These are phyloP conservation scores for Nannochloropsis gaditana DNA, from an alignment of 108 stramenopile species.

Conservation along the genomic window DNA sequence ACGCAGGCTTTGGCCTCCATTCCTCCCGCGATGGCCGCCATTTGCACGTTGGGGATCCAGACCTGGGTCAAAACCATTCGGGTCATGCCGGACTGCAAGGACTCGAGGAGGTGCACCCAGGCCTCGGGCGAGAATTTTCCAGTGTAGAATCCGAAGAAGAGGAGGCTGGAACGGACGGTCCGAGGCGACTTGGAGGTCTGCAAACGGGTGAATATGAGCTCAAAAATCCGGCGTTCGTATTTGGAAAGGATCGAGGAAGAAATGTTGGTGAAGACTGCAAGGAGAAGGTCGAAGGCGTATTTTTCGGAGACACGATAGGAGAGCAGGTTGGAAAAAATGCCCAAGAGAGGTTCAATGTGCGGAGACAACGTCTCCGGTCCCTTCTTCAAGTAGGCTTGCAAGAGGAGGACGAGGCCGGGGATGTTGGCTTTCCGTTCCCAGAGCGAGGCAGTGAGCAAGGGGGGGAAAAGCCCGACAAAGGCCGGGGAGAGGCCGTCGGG, in stretches of 20 bases:
- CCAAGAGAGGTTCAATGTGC: slow-evolving; percentile 62
- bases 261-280: slow-evolving; percentile 60
- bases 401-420: slow-evolving; percentile 78
- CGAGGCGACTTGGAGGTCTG: slow-evolving; percentile 1
- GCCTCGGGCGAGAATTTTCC: slow-evolving; percentile 4
- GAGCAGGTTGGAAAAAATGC: slow-evolving; percentile 82
- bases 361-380: slow-evolving; percentile 63
- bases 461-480: slow-evolving; percentile 71
- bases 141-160: background rate
- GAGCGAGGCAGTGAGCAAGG: slow-evolving; percentile 68
- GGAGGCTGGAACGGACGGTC: background rate
- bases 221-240: background rate
- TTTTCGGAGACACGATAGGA: slow-evolving; percentile 58
- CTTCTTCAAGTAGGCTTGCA: slow-evolving; percentile 75
- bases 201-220: slow-evolving; percentile 14
- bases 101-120: background rate
- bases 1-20: background rate
- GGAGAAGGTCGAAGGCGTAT: slow-evolving; percentile 68
- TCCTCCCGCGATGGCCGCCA: slow-evolving; percentile 4
- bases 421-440: slow-evolving; percentile 91
- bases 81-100: background rate
- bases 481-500: slow-evolving; percentile 56
- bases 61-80: background rate
- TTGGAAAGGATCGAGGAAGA: background rate
- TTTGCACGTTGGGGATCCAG: background rate